phyloP scores from a whole-genome alignment of 306 rosid species.

The Delonix regia region DNA sequence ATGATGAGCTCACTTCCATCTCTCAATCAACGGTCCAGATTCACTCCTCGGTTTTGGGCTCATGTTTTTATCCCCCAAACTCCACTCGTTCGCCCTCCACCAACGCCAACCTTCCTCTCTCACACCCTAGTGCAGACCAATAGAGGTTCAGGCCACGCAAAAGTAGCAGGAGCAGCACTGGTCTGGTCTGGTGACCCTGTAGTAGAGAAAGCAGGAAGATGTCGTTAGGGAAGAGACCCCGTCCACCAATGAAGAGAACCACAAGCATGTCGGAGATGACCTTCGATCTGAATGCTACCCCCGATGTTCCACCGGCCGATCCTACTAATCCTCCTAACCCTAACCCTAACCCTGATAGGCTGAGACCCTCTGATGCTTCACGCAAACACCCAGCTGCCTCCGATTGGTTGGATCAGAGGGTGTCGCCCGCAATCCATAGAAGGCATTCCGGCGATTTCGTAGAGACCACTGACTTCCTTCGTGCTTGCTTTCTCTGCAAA shows the following conservation, averaged over 20 bases:
- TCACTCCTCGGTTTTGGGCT: slow-evolving; percentile 59
- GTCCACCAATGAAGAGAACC: slow-evolving; percentile 80
- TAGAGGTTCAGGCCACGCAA: too few relatives aligned
- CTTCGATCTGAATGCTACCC: slow-evolving; percentile 63
- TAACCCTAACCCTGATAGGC: neutral
- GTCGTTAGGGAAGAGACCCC: slow-evolving; percentile 83
- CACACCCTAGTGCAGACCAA: neutral
- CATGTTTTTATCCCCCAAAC: slow-evolving; percentile 49
- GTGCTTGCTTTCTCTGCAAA: slow-evolving; percentile 74
- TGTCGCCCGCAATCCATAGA: slow-evolving; percentile 48
- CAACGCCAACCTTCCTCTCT: neutral
- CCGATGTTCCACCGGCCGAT: slow-evolving; percentile 27
- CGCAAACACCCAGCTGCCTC: slow-evolving; percentile 11
- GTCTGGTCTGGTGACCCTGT: too few relatives aligned
- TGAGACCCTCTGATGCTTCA: neutral
- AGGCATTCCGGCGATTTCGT: slow-evolving; percentile 51
- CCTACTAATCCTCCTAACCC: neutral
- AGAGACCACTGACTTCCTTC: slow-evolving; percentile 56
- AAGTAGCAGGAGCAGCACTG: neutral
- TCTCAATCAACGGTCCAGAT: slow-evolving; percentile 55
- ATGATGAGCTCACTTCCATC: slow-evolving; percentile 25
- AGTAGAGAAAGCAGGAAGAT: neutral
- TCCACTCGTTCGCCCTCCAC: slow-evolving; percentile 39
- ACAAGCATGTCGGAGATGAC: slow-evolving; percentile 82
- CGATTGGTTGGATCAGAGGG: slow-evolving; percentile 45